phyloP scores from a whole-genome alignment of 2,329 filamentous ascomycete species.

The Phyllosticta paracitricarpa region DNA sequence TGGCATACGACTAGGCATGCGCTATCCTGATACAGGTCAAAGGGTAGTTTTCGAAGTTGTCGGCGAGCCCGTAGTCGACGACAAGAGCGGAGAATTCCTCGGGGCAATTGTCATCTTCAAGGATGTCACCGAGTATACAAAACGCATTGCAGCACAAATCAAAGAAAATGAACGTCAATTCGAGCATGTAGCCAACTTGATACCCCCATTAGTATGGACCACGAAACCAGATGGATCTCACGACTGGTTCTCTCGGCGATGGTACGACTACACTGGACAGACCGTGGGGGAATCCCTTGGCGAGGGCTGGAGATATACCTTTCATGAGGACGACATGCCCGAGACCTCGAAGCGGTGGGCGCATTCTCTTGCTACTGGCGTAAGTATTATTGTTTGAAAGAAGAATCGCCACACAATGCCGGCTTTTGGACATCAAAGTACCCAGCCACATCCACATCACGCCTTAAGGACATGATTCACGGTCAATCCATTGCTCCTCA shows the following conservation, averaged over 20 bases:
- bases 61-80: slow-evolving; percentile 58
- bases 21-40: slow-evolving; percentile 42
- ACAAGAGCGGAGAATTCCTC: slow-evolving; percentile 59
- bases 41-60: slow-evolving; percentile 53
- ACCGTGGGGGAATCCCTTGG: slow-evolving; percentile 53
- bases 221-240: slow-evolving; percentile 53
- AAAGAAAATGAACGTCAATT: slow-evolving; percentile 65
- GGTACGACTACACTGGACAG: slow-evolving; percentile 70
- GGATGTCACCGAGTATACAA: slow-evolving; percentile 60
- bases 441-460: no score
- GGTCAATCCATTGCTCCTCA: not conserved
- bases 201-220: slow-evolving; percentile 56
- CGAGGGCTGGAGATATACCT: slow-evolving; percentile 50
- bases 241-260: slow-evolving; percentile 69
- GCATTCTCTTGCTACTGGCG: slow-evolving; percentile 53
- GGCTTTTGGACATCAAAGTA: not conserved
- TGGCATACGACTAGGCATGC: slow-evolving; percentile 53
- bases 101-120: slow-evolving; percentile 63
- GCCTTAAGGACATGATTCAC: no score
- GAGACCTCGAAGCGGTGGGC: slow-evolving; percentile 49
- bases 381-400: not conserved
- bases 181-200: slow-evolving; percentile 61
- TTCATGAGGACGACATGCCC: slow-evolving; percentile 60
- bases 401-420: slow-evolving; percentile 10
- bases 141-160: slow-evolving; percentile 59